Conservation (phyloP, 78 protist species). For the Reticulomyxa filosa region DNA sequence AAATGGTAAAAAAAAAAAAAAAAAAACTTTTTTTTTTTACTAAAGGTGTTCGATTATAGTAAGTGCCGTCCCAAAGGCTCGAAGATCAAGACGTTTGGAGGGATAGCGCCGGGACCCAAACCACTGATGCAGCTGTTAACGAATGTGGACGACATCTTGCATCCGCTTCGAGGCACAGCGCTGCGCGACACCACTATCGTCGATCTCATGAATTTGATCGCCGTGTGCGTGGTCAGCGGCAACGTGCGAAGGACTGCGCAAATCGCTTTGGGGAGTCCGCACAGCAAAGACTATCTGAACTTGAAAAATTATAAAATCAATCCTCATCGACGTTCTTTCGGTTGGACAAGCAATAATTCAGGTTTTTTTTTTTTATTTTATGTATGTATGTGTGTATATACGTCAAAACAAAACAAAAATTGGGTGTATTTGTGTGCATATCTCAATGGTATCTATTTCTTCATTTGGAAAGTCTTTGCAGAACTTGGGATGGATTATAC, state of each 20-base stretch:
- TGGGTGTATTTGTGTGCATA: no score
- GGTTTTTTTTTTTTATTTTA: no score
- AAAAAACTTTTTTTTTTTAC: no score
- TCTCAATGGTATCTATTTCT: no score
- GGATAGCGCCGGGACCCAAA: slow-evolving; percentile 49
- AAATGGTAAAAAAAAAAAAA: no score
- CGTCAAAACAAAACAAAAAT: not conserved
- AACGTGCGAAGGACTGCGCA: slow-evolving; percentile 46
- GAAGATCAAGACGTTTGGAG: slow-evolving; percentile 61
- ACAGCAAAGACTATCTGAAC: slow-evolving; percentile 33
- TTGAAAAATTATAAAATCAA: slow-evolving; percentile 51
- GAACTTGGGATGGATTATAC: slow-evolving; percentile 57
- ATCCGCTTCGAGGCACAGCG: slow-evolving; percentile 8
- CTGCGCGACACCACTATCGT: slow-evolving; percentile 38
- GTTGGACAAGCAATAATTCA: slow-evolving; percentile 69
- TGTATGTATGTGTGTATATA: no score
- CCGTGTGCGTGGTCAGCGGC: slow-evolving; percentile 62
- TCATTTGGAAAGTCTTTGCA: no score
- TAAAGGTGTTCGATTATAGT: slow-evolving; percentile 51
- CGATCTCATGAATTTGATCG: slow-evolving; percentile 66
- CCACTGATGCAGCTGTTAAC: slow-evolving; percentile 34
- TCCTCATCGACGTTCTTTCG: slow-evolving; percentile 40
- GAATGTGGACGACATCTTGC: not conserved
- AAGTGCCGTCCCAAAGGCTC: slow-evolving; percentile 37
- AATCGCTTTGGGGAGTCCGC: slow-evolving; percentile 58